Evolutionary conservation across 306 rosid species (phyloP).

Genomic region (Nissolia schottii): DNA sequence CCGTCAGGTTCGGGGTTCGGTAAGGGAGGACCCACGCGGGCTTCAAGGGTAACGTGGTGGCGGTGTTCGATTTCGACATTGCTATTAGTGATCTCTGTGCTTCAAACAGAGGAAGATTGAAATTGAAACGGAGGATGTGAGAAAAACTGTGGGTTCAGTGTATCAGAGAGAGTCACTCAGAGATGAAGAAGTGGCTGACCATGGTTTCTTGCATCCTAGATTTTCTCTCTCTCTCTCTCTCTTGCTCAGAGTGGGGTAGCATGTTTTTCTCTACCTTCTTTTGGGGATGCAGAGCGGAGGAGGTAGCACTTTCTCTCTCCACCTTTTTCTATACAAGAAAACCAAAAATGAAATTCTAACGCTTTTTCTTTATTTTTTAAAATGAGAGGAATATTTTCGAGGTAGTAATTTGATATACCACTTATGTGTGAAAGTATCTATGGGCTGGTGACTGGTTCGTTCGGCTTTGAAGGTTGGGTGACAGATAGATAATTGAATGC

Average conservation of each 20-base stretch:
- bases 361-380: no score
- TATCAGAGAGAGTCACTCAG: neutral
- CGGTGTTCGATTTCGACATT: conserved; percentile 29
- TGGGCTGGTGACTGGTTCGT: no score
- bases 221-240: neutral
- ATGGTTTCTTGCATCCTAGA: neutral
- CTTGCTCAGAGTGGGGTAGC: no score
- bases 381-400: no score
- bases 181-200: neutral
- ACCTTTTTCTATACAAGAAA: no score
- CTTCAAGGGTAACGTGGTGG: conserved; percentile 17
- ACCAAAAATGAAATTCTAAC: neutral
- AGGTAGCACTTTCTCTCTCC: no score
- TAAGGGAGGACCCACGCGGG: conserved; percentile 45
- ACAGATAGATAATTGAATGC: neutral
- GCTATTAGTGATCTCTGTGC: neutral
- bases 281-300: no score
- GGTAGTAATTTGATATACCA: no score
- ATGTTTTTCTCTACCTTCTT: neutral
- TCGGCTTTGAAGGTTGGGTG: neutral
- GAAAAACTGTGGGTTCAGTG: no score
- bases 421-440: no score
- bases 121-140: no score
- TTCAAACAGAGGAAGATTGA: no score
- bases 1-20: conserved; percentile 31